These are phyloP conservation scores for Pulveroboletus frians DNA, from an alignment of 768 basidiomycete genomes.

Conservation along the genomic window DNA sequence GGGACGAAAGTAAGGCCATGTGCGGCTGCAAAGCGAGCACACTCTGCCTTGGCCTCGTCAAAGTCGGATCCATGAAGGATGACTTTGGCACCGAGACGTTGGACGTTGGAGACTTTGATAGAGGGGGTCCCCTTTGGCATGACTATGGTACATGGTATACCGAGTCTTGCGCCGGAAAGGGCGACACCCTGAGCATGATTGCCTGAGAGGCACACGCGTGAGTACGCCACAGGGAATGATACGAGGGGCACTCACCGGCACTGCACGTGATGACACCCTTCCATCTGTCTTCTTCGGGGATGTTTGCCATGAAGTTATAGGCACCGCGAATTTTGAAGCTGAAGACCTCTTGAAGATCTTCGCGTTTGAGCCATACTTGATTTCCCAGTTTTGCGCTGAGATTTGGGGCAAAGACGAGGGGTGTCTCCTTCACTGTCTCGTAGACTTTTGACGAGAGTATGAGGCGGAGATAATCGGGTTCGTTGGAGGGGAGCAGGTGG, in stretches of 20 bases:
- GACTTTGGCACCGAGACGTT: constrained; percentile 92
- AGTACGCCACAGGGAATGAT: constrained; percentile 3
- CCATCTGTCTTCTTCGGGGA: constrained; percentile 87
- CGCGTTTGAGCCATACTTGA: constrained; percentile 93
- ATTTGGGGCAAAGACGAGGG: constrained; percentile 80
- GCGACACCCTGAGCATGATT: constrained; percentile 99
- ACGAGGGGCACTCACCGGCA: constrained; percentile 71
- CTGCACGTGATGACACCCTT: constrained; percentile 98
- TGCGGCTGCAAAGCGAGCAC: constrained; percentile 70
- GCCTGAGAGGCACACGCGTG: constrained; percentile 43
- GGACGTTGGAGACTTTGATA: constrained; percentile 94
- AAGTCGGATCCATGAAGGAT: constrained; percentile 90
- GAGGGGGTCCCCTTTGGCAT: constrained; percentile 94
- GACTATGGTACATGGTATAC: constrained; percentile 96
- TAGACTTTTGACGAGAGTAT: constrained; percentile 90
- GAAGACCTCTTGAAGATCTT: constrained; percentile 96
- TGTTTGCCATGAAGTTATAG: constrained; percentile 95
- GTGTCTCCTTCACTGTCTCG: constrained; percentile 84
- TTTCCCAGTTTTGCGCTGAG: constrained; percentile 86
- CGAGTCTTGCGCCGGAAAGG: constrained; percentile 81
- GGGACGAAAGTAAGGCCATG: constrained; percentile 89
- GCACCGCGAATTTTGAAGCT: constrained; percentile 99
- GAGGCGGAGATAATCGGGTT: constrained; percentile 84
- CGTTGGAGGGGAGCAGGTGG: constrained; percentile 55
- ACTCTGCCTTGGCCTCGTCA: constrained; percentile 94